Conservation (phyloP, 208 protist species). For the Wallacemonas sp. region DNA sequence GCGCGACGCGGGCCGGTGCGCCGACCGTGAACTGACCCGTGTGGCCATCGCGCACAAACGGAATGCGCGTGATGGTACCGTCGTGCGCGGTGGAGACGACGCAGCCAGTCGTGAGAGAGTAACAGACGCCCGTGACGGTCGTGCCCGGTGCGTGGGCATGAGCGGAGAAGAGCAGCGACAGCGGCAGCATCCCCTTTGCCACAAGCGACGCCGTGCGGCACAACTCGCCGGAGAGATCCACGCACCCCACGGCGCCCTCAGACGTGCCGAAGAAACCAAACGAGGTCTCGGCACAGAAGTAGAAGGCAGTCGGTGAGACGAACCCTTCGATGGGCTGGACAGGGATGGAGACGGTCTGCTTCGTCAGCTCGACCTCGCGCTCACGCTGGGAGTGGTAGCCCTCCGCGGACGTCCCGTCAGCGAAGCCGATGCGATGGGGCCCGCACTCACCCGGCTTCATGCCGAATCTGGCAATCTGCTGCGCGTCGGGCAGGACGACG, state of each 20-base stretch:
- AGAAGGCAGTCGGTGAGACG: slow-evolving; percentile 59
- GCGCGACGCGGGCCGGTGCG: slow-evolving; percentile 24
- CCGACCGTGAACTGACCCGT: slow-evolving; percentile 9
- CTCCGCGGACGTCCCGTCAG: slow-evolving; percentile 36
- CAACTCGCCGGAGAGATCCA: slow-evolving; percentile 67
- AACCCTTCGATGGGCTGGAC: slow-evolving; percentile 74
- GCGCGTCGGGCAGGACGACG: slow-evolving; percentile 59
- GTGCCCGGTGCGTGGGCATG: slow-evolving; percentile 36
- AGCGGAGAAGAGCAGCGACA: slow-evolving; percentile 44
- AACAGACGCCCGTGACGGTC: slow-evolving; percentile 54
- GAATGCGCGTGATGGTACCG: slow-evolving; percentile 56
- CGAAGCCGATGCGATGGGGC: slow-evolving; percentile 43
- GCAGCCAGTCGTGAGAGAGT: slow-evolving; percentile 45
- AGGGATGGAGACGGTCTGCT: slow-evolving; percentile 22
- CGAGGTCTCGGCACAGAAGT: slow-evolving; percentile 44
- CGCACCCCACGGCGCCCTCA: slow-evolving; percentile 63
- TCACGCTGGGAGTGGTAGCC: slow-evolving; percentile 39
- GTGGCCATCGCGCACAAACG: slow-evolving; percentile 22
- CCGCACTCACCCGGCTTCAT: slow-evolving; percentile 79
- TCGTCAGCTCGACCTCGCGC: slow-evolving; percentile 25
- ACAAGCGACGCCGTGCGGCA: slow-evolving; percentile 44
- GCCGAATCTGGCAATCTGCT: slow-evolving; percentile 63
- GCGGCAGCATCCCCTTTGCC: slow-evolving; percentile 31
- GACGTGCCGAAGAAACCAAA: slow-evolving; percentile 76
- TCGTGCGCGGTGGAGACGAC: slow-evolving; percentile 60